Conservation (phyloP, 2,329 filamentous ascomycete species). For the Monosporascus sp. region DNA sequence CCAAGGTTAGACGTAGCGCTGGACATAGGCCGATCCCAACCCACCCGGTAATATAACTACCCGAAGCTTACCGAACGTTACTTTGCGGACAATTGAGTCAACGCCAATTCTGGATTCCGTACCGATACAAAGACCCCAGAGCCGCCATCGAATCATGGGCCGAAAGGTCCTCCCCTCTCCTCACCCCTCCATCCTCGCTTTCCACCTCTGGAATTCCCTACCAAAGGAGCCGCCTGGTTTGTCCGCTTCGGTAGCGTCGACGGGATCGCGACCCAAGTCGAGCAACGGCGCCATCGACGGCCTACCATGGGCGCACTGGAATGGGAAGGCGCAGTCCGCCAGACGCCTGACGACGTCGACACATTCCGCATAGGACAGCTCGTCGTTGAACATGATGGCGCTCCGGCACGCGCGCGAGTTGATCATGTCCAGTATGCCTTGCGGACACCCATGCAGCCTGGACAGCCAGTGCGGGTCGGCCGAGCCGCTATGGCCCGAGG, state of each 20-base stretch:
- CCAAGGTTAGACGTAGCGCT: too few relatives aligned
- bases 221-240: slow-evolving; percentile 12
- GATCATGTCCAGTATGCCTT: slow-evolving; percentile 68
- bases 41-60: too few relatives aligned
- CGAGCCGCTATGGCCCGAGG: slow-evolving; percentile 1
- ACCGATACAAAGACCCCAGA: too few relatives aligned
- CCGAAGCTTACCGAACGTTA: too few relatives aligned
- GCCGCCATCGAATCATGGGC: too few relatives aligned
- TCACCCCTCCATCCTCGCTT: slow-evolving; percentile 1
- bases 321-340: slow-evolving; percentile 64
- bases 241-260: slow-evolving; percentile 1
- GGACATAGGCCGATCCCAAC: too few relatives aligned
- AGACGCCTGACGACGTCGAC: slow-evolving; percentile 49
- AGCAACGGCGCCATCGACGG: slow-evolving; percentile 61
- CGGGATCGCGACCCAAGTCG: slow-evolving; percentile 34
- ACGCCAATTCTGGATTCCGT: too few relatives aligned
- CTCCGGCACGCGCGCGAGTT: slow-evolving; percentile 73
- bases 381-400: slow-evolving; percentile 83
- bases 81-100: too few relatives aligned
- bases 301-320: slow-evolving; percentile 77
- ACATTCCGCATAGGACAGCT: slow-evolving; percentile 54
- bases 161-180: neutral
- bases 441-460: slow-evolving; percentile 64
- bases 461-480: slow-evolving; percentile 46
- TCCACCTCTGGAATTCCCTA: slow-evolving; percentile 20